phyloP scores from a whole-genome alignment of 257 asterid species.

The Parsonsia alboflavescens region DNA sequence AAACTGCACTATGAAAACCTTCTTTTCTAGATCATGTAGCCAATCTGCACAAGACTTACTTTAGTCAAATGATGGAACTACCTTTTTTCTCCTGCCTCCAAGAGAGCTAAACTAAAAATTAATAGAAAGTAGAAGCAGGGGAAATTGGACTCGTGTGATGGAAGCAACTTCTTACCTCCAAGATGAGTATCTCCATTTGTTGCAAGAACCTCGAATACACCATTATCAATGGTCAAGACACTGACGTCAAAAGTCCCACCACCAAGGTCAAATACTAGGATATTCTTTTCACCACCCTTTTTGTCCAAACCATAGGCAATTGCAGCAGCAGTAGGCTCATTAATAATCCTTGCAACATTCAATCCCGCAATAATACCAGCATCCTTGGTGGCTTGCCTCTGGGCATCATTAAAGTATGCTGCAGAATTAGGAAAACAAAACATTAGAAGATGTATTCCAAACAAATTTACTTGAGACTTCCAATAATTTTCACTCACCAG shows the following conservation, averaged over 20 bases:
- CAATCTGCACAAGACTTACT: not conserved
- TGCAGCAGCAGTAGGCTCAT: slow-evolving; percentile 97
- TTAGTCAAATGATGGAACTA: not conserved
- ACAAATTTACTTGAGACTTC: not conserved
- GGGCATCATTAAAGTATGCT: slow-evolving; percentile 97
- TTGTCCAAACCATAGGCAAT: slow-evolving; percentile 93
- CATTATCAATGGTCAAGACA: slow-evolving; percentile 86
- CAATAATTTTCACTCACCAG: slow-evolving; percentile 38
- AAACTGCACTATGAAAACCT: not conserved
- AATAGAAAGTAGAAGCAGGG: not conserved
- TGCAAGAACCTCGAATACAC: slow-evolving; percentile 94
- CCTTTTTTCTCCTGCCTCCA: not conserved
- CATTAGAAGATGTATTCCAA: not conserved
- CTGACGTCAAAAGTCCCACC: slow-evolving; percentile 99
- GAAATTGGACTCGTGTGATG: not conserved
- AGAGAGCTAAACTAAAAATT: not conserved
- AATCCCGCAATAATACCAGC: slow-evolving; percentile 89
- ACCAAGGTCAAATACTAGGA: slow-evolving; percentile 95
- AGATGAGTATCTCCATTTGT: slow-evolving; percentile 97
- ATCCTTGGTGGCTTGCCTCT: slow-evolving; percentile 93
- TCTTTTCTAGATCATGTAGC: not conserved
- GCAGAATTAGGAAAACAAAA: slow-evolving; percentile 14
- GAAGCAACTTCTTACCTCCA: slow-evolving; percentile 51
- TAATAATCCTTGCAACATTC: slow-evolving; percentile 85
- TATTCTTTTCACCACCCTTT: slow-evolving; percentile 90